Base-by-base conservation (phyloP, 2,329 filamentous ascomycete genomes). In the Ambrosiella cleistominuta region DNA sequence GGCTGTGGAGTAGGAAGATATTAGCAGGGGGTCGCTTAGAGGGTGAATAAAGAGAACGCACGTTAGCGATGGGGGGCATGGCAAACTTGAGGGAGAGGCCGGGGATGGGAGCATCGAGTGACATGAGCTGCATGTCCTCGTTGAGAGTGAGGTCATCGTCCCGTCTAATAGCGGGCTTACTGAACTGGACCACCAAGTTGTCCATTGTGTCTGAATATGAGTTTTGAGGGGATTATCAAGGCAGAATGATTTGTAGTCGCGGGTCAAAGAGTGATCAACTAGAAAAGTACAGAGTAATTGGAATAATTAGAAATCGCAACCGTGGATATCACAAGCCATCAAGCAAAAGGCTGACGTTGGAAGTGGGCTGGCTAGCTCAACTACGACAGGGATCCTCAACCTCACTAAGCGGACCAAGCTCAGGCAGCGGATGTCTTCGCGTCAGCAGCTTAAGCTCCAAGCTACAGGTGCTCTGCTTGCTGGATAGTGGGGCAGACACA, bases 11-110 rank as follows among this genome's bases (percentile, higher is more conserved):
- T 42, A 44, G n/a, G 38, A 49, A 39, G 7, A 56, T 9, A 36
- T 54, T 54, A 54, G 38, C 13, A 5, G 50, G 27, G 57, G 62
- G 6, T 50, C 63, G 60, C 57, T 58, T 61, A 55, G 19, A 51
- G 37, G 57, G 36, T 9, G 47, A 27, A 37, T 40, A 27, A 3
- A 19, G 35, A 15, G 40, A 8, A 60, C 82, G 67, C 75, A 95
- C 89, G 72, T 94, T 86, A 66, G 88, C 84, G 71, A 97, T 81
- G 57, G 93, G 91, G 59, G 93, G 93, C 72, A 98, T 85, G 66
- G 88, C 87, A 73, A 98, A 98, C 73, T 90, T 94, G 70, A 95
- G 81, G 57, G 88, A 91, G 65, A 95, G 78, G 65, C 83, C 82
- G 67, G 88, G 85, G 64, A 81, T 75, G 65, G 80, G 77, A 67